phyloP scores from a whole-genome alignment of 345 rosid species.

The Schrenkiella parvula region DNA sequence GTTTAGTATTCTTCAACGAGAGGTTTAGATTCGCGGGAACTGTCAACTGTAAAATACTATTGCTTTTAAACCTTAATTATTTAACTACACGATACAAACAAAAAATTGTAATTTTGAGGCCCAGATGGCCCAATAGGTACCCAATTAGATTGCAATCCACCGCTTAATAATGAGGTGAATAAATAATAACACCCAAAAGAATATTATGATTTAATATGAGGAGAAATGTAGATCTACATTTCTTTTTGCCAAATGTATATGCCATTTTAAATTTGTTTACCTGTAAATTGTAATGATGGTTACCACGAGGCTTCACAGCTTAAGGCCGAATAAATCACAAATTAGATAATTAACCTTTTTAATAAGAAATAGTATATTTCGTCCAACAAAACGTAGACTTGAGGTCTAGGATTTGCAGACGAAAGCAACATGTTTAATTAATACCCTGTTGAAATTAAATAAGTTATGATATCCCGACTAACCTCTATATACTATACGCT shows the following conservation, averaged over 20 bases:
- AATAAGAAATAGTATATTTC: background rate
- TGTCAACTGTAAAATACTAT: too few species aligned
- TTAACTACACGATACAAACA: background rate
- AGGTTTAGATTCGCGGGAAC: conserved; percentile 56
- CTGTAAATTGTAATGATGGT: conserved; percentile 25
- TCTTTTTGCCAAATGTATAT: background rate
- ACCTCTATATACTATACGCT: background rate
- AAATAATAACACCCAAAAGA: too few species aligned
- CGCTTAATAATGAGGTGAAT: background rate
- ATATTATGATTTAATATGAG: background rate
- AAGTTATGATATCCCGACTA: background rate
- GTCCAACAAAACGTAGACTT: conserved; percentile 17
- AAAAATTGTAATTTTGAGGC: background rate
- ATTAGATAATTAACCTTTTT: conserved; percentile 4
- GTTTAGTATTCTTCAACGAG: conserved; percentile 60
- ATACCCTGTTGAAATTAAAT: conserved; percentile 1
- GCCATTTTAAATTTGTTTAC: background rate
- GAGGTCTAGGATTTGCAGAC: conserved; percentile 27
- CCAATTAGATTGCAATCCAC: background rate
- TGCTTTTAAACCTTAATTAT: background rate
- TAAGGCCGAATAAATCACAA: conserved; percentile 1
- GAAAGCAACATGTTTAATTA: conserved; percentile 28
- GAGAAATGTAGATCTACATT: background rate
- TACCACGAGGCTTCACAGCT: conserved; percentile 25
- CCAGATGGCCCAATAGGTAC: background rate